A percentile compares a stretch with the other conserved stretches of the same genome.
These are phyloP conservation scores for Peronospora destructor DNA, from an alignment of 352 stramenopile species.

Conservation along the genomic window DNA sequence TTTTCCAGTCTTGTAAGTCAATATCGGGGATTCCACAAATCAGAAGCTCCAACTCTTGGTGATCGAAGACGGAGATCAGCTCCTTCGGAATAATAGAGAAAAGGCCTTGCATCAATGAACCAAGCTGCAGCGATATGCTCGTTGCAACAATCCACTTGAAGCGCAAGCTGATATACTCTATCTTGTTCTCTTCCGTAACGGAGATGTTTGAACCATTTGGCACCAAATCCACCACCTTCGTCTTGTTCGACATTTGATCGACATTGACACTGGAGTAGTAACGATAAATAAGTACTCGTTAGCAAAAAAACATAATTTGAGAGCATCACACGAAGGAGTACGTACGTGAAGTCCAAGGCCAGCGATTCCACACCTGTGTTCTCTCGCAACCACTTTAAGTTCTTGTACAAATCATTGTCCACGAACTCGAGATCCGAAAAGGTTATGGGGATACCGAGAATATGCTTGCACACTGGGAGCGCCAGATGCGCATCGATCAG, in stretches of 20 bases:
- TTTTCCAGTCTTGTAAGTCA: conserved; percentile 93
- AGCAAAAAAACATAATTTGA: background rate
- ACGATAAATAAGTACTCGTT: conserved; percentile 3
- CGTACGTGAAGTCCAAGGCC: conserved; percentile 76
- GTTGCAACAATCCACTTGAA: conserved; percentile 83
- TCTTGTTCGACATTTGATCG: conserved; percentile 63
- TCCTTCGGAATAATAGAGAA: conserved; percentile 94
- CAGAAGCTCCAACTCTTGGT: conserved; percentile 95
- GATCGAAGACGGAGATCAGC: conserved; percentile 93
- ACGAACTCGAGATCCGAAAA: conserved; percentile 89
- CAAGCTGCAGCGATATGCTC: conserved; percentile 85
- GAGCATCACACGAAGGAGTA: conserved; percentile 7
- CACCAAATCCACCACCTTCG: conserved; percentile 91
- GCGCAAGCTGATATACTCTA: conserved; percentile 92
- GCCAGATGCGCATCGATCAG: conserved; percentile 79
- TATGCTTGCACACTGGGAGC: conserved; percentile 85
- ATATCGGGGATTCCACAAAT: conserved; percentile 98
- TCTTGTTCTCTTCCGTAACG: conserved; percentile 96
- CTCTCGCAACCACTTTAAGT: conserved; percentile 77
- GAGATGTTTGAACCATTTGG: conserved; percentile 90
- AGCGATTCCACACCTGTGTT: conserved; percentile 76
- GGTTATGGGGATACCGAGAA: conserved; percentile 84
- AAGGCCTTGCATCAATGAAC: conserved; percentile 92
- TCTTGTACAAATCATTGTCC: conserved; percentile 83
- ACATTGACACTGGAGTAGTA: conserved; percentile 48